Base-by-base conservation (phyloP, 306 rosid genomes). In the Trifolium pratense region DNA sequence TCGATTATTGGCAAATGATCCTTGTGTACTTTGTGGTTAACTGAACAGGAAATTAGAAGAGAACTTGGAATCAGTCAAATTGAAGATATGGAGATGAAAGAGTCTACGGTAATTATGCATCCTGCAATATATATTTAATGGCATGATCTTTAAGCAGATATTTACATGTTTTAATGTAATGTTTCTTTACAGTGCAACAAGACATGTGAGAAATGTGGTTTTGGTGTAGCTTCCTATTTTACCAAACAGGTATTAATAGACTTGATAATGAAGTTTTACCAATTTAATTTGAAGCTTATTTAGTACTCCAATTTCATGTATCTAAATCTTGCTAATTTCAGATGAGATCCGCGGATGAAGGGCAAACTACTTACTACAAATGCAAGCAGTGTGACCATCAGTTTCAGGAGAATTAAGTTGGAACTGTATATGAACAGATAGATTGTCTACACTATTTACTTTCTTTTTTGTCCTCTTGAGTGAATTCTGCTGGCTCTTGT, bases 141-240 rank as follows among this genome's bases (percentile, higher is more conserved):
- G 16, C 78, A 64, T 58, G 42, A 32, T 53, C 16, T 52, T 67
- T 39, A 14, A 48, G 31, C 9, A 29, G 18, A 7, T 11, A 13
- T 70, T 70, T 51, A 20, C 29, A 25, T 75, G 20, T 67, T 43
- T 70, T 29, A 21, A 63, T 53, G 66, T 60, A 16, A 56, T 25
- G 23, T 20, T 66, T 66, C 42, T 59, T 78, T 31, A 60, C 84
- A 92, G 93, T 89, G 81, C 51, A 86, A 85, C 83, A 85, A 81
- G 68, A 87, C 58, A 78, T 92, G 96, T 70, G 97, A 92, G 46
- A 90, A 92, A 70, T 92, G 97, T 60, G 96, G 89, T 20, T 85
- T 88, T 73, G 92, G 76, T 64, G 97, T 90, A 74, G 92, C 92
- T 75, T 67, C 43, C 39, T 84, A 56, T 71, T 78, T 74, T 59